A percentile compares a stretch with the other conserved stretches of the same genome.
Conservation (phyloP, 192 early-diverging fungal species). For the Coemansia javaensis region DNA sequence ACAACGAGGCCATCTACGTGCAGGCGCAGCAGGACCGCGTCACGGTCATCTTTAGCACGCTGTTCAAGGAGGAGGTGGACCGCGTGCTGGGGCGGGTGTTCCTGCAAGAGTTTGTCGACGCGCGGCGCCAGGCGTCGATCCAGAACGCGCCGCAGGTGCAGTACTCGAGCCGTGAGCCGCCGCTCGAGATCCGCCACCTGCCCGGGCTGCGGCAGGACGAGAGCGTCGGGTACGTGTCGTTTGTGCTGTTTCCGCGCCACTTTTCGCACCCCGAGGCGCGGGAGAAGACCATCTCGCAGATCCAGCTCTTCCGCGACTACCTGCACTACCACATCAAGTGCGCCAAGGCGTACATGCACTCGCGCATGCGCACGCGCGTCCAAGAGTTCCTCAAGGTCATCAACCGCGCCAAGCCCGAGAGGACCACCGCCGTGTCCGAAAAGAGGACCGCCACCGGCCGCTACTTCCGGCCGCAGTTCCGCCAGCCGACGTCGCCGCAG, state of each 20-base stretch:
- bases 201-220: constrained; percentile 71
- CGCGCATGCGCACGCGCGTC: constrained; percentile 92
- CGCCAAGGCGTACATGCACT: constrained; percentile 99
- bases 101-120: constrained; percentile 99
- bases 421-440: constrained; percentile 55
- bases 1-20: constrained; percentile 90
- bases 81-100: constrained; percentile 94
- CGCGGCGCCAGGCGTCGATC: constrained; percentile 79
- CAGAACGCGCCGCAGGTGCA: constrained; percentile 97
- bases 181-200: constrained; percentile 84
- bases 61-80: constrained; percentile 97
- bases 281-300: constrained; percentile 89
- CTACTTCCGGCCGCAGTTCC: constrained; percentile 53
- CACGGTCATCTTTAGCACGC: constrained; percentile 94
- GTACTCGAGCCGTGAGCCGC: constrained; percentile 87
- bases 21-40: constrained; percentile 88
- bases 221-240: constrained; percentile 90
- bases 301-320: constrained; percentile 97
- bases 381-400: constrained; percentile 96
- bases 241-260: constrained; percentile 95
- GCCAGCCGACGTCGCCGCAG: constrained; percentile 39
- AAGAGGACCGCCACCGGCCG: constrained; percentile 65
- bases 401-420: constrained; percentile 96
- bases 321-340: constrained; percentile 99
- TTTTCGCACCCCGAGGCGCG: constrained; percentile 66